Conservation (phyloP, 176 grass and related monocot species). For the Aegilops speltoides region DNA sequence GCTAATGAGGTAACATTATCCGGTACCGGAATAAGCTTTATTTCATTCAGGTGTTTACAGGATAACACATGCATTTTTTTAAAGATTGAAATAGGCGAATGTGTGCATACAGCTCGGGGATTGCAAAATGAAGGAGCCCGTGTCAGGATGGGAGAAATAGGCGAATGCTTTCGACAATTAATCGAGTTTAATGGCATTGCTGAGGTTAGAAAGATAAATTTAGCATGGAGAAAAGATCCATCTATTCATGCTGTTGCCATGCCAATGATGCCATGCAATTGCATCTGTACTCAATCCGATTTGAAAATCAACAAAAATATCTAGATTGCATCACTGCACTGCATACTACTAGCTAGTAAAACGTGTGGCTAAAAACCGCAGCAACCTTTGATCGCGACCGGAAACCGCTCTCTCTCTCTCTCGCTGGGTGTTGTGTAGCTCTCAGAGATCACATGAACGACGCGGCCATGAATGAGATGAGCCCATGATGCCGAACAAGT, state of each 20-base stretch:
- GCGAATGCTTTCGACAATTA: background rate
- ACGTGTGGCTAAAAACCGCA: background rate
- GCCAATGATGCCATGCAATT: background rate
- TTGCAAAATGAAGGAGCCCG: too few relatives aligned
- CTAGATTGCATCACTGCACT: background rate
- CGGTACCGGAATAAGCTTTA: background rate
- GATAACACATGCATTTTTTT: too few relatives aligned
- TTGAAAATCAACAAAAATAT: background rate
- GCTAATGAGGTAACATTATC: background rate
- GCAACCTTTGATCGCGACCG: background rate
- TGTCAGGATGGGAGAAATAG: too few relatives aligned
- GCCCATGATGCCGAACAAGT: background rate
- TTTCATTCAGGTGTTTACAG: background rate
- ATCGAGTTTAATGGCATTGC: background rate
- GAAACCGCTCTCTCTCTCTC: background rate
- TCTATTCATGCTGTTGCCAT: background rate
- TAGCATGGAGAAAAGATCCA: background rate
- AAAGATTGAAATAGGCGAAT: too few relatives aligned
- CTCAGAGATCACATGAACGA: slow-evolving; percentile 54
- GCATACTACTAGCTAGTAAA: background rate
- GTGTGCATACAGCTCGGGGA: too few relatives aligned
- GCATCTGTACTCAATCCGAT: background rate
- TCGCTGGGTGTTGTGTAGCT: background rate
- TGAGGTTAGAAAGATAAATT: background rate
- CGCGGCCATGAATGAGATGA: background rate